These are phyloP conservation scores for Pythium brassicae DNA, from an alignment of 352 stramenopile genomes.

Conservation along the genomic window DNA sequence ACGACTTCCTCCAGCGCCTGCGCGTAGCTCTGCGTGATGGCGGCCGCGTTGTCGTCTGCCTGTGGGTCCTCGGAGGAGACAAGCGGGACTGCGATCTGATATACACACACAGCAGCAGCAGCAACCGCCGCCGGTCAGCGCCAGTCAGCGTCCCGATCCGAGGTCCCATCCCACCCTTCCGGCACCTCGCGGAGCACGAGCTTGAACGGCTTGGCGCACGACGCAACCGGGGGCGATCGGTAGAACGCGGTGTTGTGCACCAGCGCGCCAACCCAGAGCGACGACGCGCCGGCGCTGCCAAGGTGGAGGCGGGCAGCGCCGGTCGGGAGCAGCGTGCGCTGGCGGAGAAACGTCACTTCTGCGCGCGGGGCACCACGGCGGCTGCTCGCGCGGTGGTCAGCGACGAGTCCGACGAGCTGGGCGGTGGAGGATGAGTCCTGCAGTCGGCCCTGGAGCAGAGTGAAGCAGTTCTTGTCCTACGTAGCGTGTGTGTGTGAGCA, in stretches of 20 bases:
- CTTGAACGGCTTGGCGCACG: constrained; percentile 31
- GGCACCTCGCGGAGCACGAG: constrained; percentile 33
- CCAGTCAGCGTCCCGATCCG: background rate
- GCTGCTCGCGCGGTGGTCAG: constrained; percentile 37
- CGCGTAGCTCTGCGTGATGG: constrained; percentile 38
- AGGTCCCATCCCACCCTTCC: background rate
- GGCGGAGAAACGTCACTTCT: constrained; percentile 35
- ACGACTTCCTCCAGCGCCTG: constrained; percentile 30
- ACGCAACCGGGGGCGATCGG: constrained; percentile 1
- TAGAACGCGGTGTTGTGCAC: constrained; percentile 35
- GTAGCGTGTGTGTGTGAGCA: too few species aligned
- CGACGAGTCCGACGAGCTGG: constrained; percentile 42
- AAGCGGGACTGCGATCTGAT: background rate
- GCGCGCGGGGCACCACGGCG: constrained; percentile 10
- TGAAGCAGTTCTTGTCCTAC: constrained; percentile 58
- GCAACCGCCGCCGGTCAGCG: background rate
- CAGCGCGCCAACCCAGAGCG: constrained; percentile 45
- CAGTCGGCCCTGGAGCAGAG: constrained; percentile 24
- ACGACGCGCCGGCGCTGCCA: constrained; percentile 7
- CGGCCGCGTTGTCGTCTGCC: constrained; percentile 1
- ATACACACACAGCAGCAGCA: background rate
- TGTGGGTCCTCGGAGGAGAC: background rate
- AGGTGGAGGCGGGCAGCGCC: constrained; percentile 37
- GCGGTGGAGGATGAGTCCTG: constrained; percentile 5
- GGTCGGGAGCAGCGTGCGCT: constrained; percentile 32